A percentile compares a stretch with the other conserved stretches of the same genome.
phyloP scores from a whole-genome alignment of 1,284 basidiomycete genomes.

The Erythrobasidium hasegawianum region DNA sequence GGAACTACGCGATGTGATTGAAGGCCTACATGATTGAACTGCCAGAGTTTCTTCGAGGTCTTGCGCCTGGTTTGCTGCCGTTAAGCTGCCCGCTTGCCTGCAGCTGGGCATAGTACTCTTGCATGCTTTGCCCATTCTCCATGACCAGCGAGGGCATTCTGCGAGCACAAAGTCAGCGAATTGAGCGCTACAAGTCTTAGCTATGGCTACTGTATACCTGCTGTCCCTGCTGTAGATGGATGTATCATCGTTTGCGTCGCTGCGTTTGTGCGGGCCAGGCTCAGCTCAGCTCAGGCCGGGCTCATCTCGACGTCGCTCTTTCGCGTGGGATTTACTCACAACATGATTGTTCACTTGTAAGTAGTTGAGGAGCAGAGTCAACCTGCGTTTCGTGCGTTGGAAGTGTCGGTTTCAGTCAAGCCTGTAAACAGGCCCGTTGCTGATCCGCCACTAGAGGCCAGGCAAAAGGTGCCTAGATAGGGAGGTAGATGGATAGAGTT shows the following conservation, averaged over 20 bases:
- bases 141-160: slow-evolving; percentile 35
- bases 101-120: slow-evolving; percentile 26
- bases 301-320: background rate
- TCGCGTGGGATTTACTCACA: background rate
- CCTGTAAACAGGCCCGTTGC: no score
- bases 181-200: no score
- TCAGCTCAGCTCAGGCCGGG: background rate
- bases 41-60: slow-evolving; percentile 24
- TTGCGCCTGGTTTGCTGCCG: background rate
- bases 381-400: no score
- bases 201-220: background rate
- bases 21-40: slow-evolving; percentile 28
- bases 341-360: background rate
- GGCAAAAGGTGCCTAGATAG: no score
- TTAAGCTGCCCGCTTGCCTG: slow-evolving; percentile 11
- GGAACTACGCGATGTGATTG: no score
- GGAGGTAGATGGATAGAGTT: no score
- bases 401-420: no score
- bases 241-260: slow-evolving; percentile 1
- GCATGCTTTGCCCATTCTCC: slow-evolving; percentile 26
- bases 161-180: no score
- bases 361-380: no score
- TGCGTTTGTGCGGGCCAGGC: no score
- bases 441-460: no score
- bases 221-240: slow-evolving; percentile 8